phyloP scores from a whole-genome alignment of 305 asterid genomes.

The Fraxinus paxiana region DNA sequence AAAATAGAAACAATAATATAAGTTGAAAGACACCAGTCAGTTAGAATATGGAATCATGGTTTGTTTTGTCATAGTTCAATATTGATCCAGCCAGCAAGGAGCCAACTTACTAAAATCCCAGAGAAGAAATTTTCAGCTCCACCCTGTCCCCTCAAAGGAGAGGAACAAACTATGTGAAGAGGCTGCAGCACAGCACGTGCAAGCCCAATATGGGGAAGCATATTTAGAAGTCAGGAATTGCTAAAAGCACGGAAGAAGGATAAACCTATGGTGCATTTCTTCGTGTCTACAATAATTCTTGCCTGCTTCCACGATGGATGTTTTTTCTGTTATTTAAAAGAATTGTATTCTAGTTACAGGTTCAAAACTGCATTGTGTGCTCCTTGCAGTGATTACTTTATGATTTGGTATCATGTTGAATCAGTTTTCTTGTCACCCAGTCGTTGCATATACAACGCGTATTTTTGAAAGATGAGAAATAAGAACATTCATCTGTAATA shows the following conservation, averaged over 20 bases:
- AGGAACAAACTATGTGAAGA: background rate
- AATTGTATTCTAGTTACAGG: background rate
- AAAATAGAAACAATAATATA: background rate
- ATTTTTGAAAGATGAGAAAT: background rate
- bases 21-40: background rate
- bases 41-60: background rate
- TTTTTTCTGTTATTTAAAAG: background rate
- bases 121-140: background rate
- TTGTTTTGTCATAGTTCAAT: background rate
- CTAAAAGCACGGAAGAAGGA: background rate
- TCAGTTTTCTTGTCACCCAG: background rate
- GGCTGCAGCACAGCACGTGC: background rate
- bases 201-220: background rate
- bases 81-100: background rate
- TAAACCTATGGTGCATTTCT: background rate
- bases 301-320: background rate
- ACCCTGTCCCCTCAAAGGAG: background rate
- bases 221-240: background rate
- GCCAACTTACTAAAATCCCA: background rate
- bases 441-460: background rate
- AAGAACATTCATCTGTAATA: background rate
- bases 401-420: background rate
- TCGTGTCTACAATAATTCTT: background rate
- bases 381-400: background rate
- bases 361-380: background rate